phyloP scores from a whole-genome alignment of 345 rosid species.

The Aethionema arabicum region DNA sequence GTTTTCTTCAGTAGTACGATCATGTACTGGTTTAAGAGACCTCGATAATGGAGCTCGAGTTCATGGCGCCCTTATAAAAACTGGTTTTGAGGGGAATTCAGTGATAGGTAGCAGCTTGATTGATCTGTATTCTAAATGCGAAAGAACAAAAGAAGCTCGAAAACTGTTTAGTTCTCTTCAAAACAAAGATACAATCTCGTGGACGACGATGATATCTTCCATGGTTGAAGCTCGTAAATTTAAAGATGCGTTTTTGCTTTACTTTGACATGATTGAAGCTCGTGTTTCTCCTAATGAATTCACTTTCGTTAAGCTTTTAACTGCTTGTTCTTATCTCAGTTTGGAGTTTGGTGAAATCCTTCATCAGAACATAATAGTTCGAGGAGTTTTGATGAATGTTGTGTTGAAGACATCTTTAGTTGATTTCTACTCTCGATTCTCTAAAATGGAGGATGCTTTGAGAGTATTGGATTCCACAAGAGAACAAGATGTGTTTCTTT shows the following conservation, averaged over 20 bases:
- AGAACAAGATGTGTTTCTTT: slow-evolving; percentile 50
- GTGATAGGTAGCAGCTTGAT: slow-evolving; percentile 48
- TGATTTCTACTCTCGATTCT: slow-evolving; percentile 52
- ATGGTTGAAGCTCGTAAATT: slow-evolving; percentile 47
- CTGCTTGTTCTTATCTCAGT: slow-evolving; percentile 46
- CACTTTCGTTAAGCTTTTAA: slow-evolving; percentile 59
- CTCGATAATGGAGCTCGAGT: slow-evolving; percentile 42
- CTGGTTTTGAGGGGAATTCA: slow-evolving; percentile 50
- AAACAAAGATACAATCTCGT: slow-evolving; percentile 52
- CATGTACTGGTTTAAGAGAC: slow-evolving; percentile 50
- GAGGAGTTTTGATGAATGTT: slow-evolving; percentile 53
- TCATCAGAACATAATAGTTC: slow-evolving; percentile 50
- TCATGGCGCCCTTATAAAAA: slow-evolving; percentile 52
- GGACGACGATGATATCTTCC: slow-evolving; percentile 70
- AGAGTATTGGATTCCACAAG: slow-evolving; percentile 45
- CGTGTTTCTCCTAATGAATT: slow-evolving; percentile 56
- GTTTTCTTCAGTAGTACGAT: slow-evolving; percentile 52
- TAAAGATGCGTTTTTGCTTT: slow-evolving; percentile 49
- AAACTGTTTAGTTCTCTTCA: slow-evolving; percentile 43
- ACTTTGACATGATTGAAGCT: slow-evolving; percentile 49
- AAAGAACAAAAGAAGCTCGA: slow-evolving; percentile 41
- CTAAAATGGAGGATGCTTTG: slow-evolving; percentile 48
- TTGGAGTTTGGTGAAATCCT: slow-evolving; percentile 48
- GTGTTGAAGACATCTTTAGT: slow-evolving; percentile 65
- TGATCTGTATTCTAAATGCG: slow-evolving; percentile 60